phyloP scores from a whole-genome alignment of 2,329 filamentous ascomycete genomes.

The Colletotrichum eremochloae region DNA sequence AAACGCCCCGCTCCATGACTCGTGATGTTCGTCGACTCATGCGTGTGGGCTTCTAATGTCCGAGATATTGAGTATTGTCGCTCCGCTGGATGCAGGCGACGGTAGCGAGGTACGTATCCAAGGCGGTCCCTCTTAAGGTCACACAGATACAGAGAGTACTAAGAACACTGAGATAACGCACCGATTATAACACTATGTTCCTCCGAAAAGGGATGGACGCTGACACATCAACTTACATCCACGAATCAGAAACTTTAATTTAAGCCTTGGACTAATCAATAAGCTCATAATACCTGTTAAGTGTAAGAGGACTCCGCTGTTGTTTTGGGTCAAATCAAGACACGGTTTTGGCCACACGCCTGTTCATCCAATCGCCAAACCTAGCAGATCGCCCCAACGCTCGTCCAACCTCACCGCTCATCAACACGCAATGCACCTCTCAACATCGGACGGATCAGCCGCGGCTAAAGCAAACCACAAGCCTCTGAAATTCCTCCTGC shows the following conservation, averaged over 20 bases:
- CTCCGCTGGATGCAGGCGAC: neutral
- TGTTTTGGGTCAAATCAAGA: neutral
- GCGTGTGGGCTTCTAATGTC: slow-evolving; percentile 20
- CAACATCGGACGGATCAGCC: slow-evolving; percentile 10
- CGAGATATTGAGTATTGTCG: slow-evolving; percentile 17
- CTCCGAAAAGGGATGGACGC: too few species aligned
- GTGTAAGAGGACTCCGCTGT: slow-evolving; percentile 7
- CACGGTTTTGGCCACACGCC: neutral
- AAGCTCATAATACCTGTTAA: slow-evolving; percentile 22
- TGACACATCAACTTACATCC: neutral
- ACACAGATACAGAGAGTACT: too few species aligned
- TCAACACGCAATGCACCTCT: slow-evolving; percentile 25
- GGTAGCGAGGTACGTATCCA: too few species aligned
- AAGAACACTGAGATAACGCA: too few species aligned
- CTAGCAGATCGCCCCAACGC: slow-evolving; percentile 7
- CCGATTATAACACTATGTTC: too few species aligned
- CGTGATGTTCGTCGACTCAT: slow-evolving; percentile 30
- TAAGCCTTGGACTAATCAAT: slow-evolving; percentile 10
- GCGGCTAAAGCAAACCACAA: neutral
- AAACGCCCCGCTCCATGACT: slow-evolving; percentile 14
- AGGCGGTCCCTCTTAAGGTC: too few species aligned
- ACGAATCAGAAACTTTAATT: slow-evolving; percentile 34
- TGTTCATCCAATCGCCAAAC: slow-evolving; percentile 32
- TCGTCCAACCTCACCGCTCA: neutral
- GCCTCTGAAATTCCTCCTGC: slow-evolving; percentile 53